Conservation (phyloP, 257 asterid genomes). For the Lycium ferocissimum region DNA sequence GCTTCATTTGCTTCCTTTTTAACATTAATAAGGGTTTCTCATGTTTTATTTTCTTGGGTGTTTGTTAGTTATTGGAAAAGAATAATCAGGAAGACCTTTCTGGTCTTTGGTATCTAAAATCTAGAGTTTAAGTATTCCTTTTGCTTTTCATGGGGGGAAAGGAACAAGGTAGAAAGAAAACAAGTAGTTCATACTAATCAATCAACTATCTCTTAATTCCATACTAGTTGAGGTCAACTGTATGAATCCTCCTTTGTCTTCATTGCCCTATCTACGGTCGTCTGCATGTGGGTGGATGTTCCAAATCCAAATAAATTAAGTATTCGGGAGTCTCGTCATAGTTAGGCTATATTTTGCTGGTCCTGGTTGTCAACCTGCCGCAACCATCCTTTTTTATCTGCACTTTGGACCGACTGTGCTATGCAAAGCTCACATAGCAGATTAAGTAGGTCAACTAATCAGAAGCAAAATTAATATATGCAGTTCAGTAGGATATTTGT, state of each 20-base stretch:
- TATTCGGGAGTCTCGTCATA: neutral
- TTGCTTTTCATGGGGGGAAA: neutral
- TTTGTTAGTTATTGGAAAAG: neutral
- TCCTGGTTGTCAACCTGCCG: neutral
- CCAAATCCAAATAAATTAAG: constrained; percentile 19
- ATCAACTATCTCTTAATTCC: neutral
- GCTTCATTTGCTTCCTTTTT: neutral
- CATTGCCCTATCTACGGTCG: neutral
- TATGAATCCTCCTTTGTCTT: neutral
- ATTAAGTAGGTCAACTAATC: neutral
- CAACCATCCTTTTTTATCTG: constrained; percentile 12
- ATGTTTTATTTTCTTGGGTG: neutral
- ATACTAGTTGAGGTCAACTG: neutral
- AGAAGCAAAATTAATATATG: neutral
- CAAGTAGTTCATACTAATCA: neutral
- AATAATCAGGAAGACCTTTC: neutral
- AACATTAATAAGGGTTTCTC: neutral
- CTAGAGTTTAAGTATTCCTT: neutral
- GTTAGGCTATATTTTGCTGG: neutral
- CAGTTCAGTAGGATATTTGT: neutral
- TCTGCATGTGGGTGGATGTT: neutral
- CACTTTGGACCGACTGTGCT: neutral
- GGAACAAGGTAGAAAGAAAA: neutral
- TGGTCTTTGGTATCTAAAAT: neutral
- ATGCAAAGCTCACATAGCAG: neutral